Percentiles rank a stretch among this genome's conserved stretches.
Evolutionary conservation across 2,329 filamentous ascomycete species (phyloP).

Genomic region (Penicillium sp.): DNA sequence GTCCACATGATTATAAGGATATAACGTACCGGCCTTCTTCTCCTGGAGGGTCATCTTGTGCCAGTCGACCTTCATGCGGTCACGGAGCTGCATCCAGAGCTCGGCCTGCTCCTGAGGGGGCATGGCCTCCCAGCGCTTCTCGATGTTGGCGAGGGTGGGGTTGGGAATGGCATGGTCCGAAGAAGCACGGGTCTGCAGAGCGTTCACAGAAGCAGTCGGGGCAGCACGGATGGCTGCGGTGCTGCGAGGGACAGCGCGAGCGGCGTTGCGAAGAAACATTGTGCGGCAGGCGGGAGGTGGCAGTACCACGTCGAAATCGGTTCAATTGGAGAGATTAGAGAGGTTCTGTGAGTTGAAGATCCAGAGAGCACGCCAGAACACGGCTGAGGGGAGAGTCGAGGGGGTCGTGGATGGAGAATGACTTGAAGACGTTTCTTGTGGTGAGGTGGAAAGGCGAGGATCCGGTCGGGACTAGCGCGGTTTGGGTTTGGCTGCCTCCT

Average conservation of each 20-base stretch:
- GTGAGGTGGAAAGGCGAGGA: constrained; percentile 42
- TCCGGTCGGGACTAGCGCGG: constrained; percentile 34
- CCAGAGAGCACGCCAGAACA: constrained; percentile 25
- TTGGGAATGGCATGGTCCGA: constrained; percentile 93
- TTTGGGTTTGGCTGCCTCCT: constrained; percentile 32
- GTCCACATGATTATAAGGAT: neutral
- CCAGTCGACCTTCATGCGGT: constrained; percentile 99
- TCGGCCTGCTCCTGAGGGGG: constrained; percentile 98
- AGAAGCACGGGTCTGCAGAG: constrained; percentile 53
- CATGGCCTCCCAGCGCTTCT: constrained; percentile 99
- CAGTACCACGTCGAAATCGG: constrained; percentile 27
- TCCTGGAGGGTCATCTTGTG: constrained; percentile 89
- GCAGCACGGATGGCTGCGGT: constrained; percentile 39
- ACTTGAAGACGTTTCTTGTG: constrained; percentile 35
- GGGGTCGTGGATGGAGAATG: constrained; percentile 32
- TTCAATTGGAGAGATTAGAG: constrained; percentile 27
- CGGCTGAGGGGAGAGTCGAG: constrained; percentile 32
- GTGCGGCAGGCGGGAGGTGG: constrained; percentile 33
- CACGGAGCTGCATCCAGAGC: constrained; percentile 95
- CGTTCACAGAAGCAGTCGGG: constrained; percentile 40
- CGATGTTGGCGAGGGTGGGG: constrained; percentile 94
- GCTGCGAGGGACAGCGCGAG: constrained; percentile 45
- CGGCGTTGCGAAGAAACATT: constrained; percentile 48
- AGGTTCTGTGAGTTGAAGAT: constrained; percentile 17
- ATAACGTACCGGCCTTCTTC: constrained; percentile 94